phyloP scores from a whole-genome alignment of 164 flowering plant species.

The Malania oleifera region DNA sequence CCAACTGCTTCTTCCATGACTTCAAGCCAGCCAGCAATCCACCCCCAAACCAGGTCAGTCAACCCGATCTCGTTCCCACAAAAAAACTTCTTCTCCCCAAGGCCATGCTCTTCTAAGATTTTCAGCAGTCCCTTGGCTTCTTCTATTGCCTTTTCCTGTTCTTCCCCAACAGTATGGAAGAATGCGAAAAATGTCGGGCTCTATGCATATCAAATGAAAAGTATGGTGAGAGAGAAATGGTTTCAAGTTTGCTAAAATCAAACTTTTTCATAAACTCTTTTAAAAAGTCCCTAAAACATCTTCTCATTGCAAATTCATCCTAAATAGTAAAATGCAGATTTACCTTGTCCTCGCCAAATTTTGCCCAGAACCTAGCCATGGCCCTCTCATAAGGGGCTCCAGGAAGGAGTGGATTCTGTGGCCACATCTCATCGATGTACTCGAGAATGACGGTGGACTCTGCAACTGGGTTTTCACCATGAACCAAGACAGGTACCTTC shows the following conservation, averaged over 20 bases:
- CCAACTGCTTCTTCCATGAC: conserved; percentile 26
- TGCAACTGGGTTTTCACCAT: conserved; percentile 27
- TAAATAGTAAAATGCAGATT: background rate
- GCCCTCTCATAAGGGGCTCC: conserved; percentile 28
- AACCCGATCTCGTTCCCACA: conserved; percentile 32
- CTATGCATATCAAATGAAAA: conserved; percentile 9
- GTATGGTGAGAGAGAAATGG: too few relatives aligned
- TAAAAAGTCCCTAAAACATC: too few relatives aligned
- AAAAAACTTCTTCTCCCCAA: conserved; percentile 29
- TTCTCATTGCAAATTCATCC: too few relatives aligned
- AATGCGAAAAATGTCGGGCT: background rate
- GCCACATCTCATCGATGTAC: conserved; percentile 40
- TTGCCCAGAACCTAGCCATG: conserved; percentile 34
- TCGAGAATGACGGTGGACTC: conserved; percentile 35
- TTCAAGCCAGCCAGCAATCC: conserved; percentile 21
- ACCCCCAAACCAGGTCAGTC: conserved; percentile 30
- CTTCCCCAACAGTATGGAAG: conserved; percentile 21
- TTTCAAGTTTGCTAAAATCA: background rate
- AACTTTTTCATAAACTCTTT: too few relatives aligned
- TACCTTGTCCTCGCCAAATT: conserved; percentile 31
- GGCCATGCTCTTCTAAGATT: conserved; percentile 29
- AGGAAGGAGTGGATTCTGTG: conserved; percentile 28
- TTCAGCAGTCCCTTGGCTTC: conserved; percentile 23
- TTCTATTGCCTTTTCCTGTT: conserved; percentile 29
- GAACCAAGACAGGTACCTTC: conserved; percentile 38